phyloP scores from a whole-genome alignment of 1,139 yeast genomes.

The Diutina mesorugosa region DNA sequence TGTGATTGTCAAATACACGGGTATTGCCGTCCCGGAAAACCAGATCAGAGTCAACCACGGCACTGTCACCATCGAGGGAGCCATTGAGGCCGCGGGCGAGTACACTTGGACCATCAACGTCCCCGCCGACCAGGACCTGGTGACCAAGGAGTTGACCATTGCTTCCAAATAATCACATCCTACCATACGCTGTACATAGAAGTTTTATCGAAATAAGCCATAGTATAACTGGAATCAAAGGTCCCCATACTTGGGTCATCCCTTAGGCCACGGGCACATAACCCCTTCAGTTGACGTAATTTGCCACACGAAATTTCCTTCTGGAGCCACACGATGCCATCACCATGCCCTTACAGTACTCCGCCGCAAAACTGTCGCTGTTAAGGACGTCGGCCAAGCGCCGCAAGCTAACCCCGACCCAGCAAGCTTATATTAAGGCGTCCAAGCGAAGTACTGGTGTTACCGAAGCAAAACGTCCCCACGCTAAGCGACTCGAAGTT shows the following conservation, averaged over 20 bases:
- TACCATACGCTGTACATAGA: not conserved
- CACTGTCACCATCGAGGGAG: conserved; percentile 6
- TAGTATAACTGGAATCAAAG: not conserved
- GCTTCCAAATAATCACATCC: not conserved
- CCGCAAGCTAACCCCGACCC: conserved; percentile 7
- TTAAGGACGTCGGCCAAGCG: conserved; percentile 13
- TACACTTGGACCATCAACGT: conserved; percentile 18
- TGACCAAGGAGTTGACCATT: conserved; percentile 9
- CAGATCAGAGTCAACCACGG: conserved; percentile 11
- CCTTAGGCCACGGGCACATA: conserved; percentile 9
- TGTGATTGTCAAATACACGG: conserved; percentile 17
- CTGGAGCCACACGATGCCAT: no score
- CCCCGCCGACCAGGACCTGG: conserved; percentile 11
- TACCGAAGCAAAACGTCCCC: conserved; percentile 3
- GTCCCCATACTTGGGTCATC: not conserved
- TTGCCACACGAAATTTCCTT: not conserved
- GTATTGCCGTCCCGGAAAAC: conserved; percentile 16
- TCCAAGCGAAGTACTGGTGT: conserved; percentile 8
- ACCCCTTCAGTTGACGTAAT: not conserved
- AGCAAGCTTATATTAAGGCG: conserved; percentile 3
- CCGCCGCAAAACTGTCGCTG: conserved; percentile 30
- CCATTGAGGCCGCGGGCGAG: conserved; percentile 17
- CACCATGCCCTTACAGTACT: conserved; percentile 16
- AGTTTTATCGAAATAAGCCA: conserved; percentile 6
- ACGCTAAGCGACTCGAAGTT: conserved; percentile 4